Conservation (phyloP, 441 rosid genomes). For the Capsella rubella region DNA sequence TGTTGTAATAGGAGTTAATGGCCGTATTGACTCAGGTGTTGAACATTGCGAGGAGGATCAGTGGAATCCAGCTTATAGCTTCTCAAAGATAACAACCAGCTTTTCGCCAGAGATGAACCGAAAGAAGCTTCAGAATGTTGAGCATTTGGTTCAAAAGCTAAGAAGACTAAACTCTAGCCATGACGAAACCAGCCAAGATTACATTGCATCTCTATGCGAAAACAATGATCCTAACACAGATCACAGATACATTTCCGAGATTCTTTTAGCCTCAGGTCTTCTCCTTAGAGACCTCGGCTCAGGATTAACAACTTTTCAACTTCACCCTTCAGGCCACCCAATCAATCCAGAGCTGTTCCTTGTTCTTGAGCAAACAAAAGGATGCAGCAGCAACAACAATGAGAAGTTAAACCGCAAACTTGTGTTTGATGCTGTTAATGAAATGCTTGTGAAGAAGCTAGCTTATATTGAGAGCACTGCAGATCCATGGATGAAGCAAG, state of each 20-base stretch:
- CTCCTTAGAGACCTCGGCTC: constrained; percentile 79
- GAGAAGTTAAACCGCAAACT: constrained; percentile 73
- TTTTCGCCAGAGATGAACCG: constrained; percentile 70
- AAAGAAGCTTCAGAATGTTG: constrained; percentile 82
- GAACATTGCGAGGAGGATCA: constrained; percentile 52
- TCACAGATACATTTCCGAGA: constrained; percentile 91
- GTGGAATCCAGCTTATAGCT: constrained; percentile 57
- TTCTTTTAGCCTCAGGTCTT: constrained; percentile 89
- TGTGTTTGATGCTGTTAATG: constrained; percentile 83
- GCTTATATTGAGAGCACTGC: constrained; percentile 43
- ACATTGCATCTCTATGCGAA: constrained; percentile 92
- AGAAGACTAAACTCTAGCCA: constrained; percentile 78
- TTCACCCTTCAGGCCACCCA: constrained; percentile 84
- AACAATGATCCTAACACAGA: constrained; percentile 66
- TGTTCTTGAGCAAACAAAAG: constrained; percentile 90
- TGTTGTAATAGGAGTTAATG: constrained; percentile 49
- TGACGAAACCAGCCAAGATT: constrained; percentile 84
- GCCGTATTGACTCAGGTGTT: constrained; percentile 43
- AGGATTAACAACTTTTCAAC: constrained; percentile 67
- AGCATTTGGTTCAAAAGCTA: constrained; percentile 82
- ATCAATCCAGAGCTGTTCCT: constrained; percentile 84
- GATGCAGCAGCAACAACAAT: constrained; percentile 47
- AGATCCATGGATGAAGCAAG: constrained; percentile 58
- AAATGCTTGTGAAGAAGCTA: constrained; percentile 68
- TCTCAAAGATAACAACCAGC: constrained; percentile 47